Conservation (phyloP, 805 yeast species). For the Lachancea thermotolerans region DNA sequence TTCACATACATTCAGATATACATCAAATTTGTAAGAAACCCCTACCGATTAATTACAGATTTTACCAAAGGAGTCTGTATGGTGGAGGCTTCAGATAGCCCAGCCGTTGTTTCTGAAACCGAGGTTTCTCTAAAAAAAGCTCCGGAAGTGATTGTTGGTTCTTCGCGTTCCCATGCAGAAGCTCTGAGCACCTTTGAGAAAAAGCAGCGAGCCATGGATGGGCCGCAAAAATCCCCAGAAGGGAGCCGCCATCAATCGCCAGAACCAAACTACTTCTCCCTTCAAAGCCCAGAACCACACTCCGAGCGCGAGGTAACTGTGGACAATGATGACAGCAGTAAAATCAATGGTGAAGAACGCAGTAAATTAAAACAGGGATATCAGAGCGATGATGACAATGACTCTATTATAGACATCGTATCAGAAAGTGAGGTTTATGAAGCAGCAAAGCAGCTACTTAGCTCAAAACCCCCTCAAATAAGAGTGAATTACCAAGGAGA, state of each 20-base stretch:
- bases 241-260: constrained; percentile 1
- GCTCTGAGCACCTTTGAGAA: too few species aligned
- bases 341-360: too few species aligned
- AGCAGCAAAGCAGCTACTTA: constrained; percentile 21
- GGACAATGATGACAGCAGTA: constrained; percentile 7
- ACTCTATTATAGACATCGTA: constrained; percentile 10
- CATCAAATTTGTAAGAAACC: too few species aligned
- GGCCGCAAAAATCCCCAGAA: background rate
- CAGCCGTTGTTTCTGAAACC: too few species aligned
- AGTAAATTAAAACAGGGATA: too few species aligned
- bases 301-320: constrained; percentile 6
- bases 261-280: background rate
- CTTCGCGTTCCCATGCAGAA: too few species aligned
- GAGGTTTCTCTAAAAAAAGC: too few species aligned
- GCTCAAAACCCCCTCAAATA: constrained; percentile 14
- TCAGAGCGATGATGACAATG: background rate
- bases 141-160: too few species aligned
- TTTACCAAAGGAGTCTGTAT: too few species aligned
- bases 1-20: too few species aligned
- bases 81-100: too few species aligned
- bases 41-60: too few species aligned
- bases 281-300: constrained; percentile 3
- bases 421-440: constrained; percentile 15
- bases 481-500: constrained; percentile 18
- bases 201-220: background rate